Evolutionary conservation across 192 early-diverging fungal genomes (phyloP), one percentile per base, ranked within the genome.

Genomic region (Rhizoclosmatium sp.): DNA sequence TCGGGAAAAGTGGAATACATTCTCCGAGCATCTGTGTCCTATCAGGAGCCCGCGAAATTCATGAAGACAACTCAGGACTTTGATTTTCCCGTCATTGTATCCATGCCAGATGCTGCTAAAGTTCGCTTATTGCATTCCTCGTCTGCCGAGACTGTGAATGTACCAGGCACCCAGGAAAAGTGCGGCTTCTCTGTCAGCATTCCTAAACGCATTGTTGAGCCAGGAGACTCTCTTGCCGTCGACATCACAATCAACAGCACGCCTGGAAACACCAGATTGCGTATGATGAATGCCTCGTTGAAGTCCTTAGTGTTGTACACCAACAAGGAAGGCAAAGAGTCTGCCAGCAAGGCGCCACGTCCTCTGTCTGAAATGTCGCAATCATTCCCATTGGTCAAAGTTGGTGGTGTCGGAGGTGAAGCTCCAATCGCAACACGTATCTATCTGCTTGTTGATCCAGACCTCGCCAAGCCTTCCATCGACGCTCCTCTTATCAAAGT

Each of bases 361-460:
- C 73, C 73, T 21, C 60, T 75, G 7, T 47, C 51, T 47, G 73
- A 75, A 64, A 10, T 64, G 9, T 59, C 59, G 14, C 44, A 64
- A 64, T 41, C 59, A 7, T 75, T 75, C 41, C 73, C 73, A 2
- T 42, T 75, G 14, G 0, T 75, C 9, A 60, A 59, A 12, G 40
- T 75, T 4, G 73, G 73, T 9, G 70, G 70, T 41, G 39, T 64
- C 2, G 73, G 64, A 16, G 54, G 54, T n/a, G 19, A n/a, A 9
- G 54, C 9, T 14, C 60, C 73, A 2, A 40, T 75, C 10, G 1
- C 2, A 10, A 19, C 44, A 1, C 41, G 16, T 4, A 16, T 75
- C 59, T 46, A 45, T 3, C 44, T 75, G 10, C 21, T n/a, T 3
- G 73, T 75, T 58, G 73, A 75, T 40, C 73, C 73, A n/a, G 73